Percentiles rank a stretch among this genome's conserved stretches.
Evolutionary conservation across 176 grass and related monocot genomes (phyloP).

Genomic region (Bonia amplexicaulis): DNA sequence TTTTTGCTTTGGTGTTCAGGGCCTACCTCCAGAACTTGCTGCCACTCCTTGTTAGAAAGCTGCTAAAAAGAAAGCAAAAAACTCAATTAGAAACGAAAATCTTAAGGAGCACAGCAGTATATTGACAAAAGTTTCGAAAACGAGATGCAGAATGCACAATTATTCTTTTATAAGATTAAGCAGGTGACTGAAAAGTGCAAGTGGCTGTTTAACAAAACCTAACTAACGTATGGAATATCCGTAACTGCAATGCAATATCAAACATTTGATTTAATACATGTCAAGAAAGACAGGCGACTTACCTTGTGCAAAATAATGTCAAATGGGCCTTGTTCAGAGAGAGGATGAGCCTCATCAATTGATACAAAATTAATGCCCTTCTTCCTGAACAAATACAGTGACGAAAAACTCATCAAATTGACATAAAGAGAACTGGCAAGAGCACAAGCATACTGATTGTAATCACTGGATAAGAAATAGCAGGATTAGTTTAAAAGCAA

Average conservation of each 20-base stretch:
- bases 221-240: background rate
- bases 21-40: conserved; percentile 65
- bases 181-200: background rate
- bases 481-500: conserved; percentile 7
- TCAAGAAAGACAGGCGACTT: background rate
- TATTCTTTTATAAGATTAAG: background rate
- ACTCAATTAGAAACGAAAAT: conserved; percentile 29
- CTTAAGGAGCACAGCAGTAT: background rate
- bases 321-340: conserved; percentile 83
- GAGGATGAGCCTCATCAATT: conserved; percentile 53
- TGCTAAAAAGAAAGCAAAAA: conserved; percentile 26
- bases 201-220: background rate
- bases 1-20: background rate
- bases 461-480: background rate
- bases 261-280: background rate
- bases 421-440: background rate
- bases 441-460: background rate
- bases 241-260: background rate
- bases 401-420: background rate
- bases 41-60: conserved; percentile 67
- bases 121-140: background rate
- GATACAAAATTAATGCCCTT: conserved; percentile 72
- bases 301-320: conserved; percentile 93
- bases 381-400: conserved; percentile 54
- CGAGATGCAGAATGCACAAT: background rate